These are phyloP conservation scores for Diaporthe helianthi DNA, from an alignment of 2,329 filamentous ascomycete species.

Conservation along the genomic window DNA sequence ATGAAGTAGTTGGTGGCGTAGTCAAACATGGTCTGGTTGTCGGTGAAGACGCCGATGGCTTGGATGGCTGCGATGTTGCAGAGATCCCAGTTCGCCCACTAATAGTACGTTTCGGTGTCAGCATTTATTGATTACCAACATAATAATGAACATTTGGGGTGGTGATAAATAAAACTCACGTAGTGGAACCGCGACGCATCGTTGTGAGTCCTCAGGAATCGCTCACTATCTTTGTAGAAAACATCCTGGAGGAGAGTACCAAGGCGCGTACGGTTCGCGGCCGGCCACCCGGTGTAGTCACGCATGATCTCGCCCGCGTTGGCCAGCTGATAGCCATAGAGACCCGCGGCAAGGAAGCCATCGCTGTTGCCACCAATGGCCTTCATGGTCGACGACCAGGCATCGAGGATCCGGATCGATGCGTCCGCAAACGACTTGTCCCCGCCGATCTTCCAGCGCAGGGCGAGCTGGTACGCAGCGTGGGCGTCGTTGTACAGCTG, in stretches of 20 bases:
- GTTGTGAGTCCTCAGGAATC: constrained; percentile 45
- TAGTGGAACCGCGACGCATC: constrained; percentile 35
- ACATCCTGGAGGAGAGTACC: background rate
- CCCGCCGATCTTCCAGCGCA: constrained; percentile 45
- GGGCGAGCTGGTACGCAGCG: constrained; percentile 47
- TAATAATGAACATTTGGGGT: too few relatives aligned
- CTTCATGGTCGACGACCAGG: constrained; percentile 45
- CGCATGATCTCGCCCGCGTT: constrained; percentile 49
- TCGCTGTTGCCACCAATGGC: constrained; percentile 43
- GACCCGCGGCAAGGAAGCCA: constrained; percentile 44
- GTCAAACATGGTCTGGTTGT: constrained; percentile 47
- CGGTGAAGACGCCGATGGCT: constrained; percentile 47
- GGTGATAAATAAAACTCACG: constrained; percentile 21
- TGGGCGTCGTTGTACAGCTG: constrained; percentile 44
- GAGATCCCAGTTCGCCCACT: constrained; percentile 49
- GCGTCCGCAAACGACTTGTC: constrained; percentile 43
- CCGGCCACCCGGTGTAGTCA: constrained; percentile 33
- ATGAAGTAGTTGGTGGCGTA: constrained; percentile 46
- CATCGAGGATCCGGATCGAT: constrained; percentile 43
- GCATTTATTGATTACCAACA: too few relatives aligned
- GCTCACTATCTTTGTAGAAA: background rate
- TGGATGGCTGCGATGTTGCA: constrained; percentile 47
- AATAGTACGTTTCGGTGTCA: background rate
- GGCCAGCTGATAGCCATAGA: constrained; percentile 50
- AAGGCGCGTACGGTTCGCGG: background rate